Evolutionary conservation across 805 yeast genomes (phyloP).

Genomic region (Candida koratica): DNA sequence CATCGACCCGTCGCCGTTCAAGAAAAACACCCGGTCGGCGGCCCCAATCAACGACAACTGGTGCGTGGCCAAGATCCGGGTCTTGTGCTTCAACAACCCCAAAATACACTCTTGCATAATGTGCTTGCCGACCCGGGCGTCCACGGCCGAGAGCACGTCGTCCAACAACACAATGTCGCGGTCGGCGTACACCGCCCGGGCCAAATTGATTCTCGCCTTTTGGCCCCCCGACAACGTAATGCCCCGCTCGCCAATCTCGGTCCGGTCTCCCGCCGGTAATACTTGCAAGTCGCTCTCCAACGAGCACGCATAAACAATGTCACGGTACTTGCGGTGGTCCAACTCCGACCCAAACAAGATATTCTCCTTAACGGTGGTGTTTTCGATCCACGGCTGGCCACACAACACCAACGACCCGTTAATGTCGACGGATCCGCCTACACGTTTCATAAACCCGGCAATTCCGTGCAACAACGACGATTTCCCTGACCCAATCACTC

Average conservation of each 20-base stretch:
- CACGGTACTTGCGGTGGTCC: slow-evolving; percentile 22
- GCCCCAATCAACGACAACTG: slow-evolving; percentile 31
- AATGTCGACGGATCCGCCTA: slow-evolving; percentile 26
- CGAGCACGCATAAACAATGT: slow-evolving; percentile 28
- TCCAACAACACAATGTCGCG: slow-evolving; percentile 29
- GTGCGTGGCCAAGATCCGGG: slow-evolving; percentile 37
- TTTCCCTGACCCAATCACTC: slow-evolving; percentile 36
- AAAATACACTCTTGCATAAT: slow-evolving; percentile 29
- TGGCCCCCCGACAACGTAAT: slow-evolving; percentile 38
- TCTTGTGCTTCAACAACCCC: slow-evolving; percentile 26
- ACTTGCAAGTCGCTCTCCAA: slow-evolving; percentile 30
- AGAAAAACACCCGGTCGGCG: slow-evolving; percentile 28
- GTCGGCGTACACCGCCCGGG: slow-evolving; percentile 33
- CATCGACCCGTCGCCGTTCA: slow-evolving; percentile 31
- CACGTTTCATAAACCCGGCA: slow-evolving; percentile 35
- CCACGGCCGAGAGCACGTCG: slow-evolving; percentile 37
- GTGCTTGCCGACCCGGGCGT: slow-evolving; percentile 36
- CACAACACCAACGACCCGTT: slow-evolving; percentile 28
- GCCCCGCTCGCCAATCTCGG: slow-evolving; percentile 38
- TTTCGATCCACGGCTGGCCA: slow-evolving; percentile 38
- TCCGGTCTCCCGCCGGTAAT: slow-evolving; percentile 32
- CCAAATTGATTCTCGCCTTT: slow-evolving; percentile 34
- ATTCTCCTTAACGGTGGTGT: slow-evolving; percentile 31
- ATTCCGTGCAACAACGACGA: slow-evolving; percentile 36
- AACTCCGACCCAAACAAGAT: slow-evolving; percentile 26